Conservation (phyloP, 108 stramenopile species). For the Stephanodiscus triporus region DNA sequence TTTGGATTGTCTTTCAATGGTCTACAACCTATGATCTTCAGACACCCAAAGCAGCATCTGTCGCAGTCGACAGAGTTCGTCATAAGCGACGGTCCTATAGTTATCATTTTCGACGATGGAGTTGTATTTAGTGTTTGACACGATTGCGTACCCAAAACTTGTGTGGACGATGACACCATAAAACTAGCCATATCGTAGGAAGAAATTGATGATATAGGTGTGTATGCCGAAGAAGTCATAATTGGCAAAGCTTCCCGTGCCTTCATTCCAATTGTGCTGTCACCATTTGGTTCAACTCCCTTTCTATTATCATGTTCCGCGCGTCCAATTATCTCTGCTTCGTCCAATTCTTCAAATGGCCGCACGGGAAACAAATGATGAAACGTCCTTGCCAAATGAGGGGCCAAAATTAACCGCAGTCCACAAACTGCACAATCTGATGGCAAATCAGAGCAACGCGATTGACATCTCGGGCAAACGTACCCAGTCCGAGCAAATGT, state of each 20-base stretch:
- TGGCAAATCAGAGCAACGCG: conserved; percentile 75
- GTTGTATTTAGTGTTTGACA: conserved; percentile 1
- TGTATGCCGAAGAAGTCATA: conserved; percentile 39
- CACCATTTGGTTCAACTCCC: conserved; percentile 25
- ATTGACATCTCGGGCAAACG: conserved; percentile 84
- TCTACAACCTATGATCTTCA: conserved; percentile 55
- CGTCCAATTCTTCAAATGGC: conserved; percentile 71
- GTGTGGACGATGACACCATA: conserved; percentile 38
- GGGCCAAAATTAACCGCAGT: conserved; percentile 82
- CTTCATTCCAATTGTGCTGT: conserved; percentile 43
- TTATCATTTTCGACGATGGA: conserved; percentile 41
- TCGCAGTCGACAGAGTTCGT: conserved; percentile 49
- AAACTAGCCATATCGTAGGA: conserved; percentile 24
- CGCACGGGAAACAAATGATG: conserved; percentile 94
- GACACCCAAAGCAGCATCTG: conserved; percentile 74
- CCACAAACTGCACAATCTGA: conserved; percentile 90
- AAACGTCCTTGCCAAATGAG: conserved; percentile 88
- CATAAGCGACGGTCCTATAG: conserved; percentile 43
- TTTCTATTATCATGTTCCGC: neutral
- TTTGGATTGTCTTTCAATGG: conserved; percentile 15
- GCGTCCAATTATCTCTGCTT: conserved; percentile 32
- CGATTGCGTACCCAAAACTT: conserved; percentile 3
- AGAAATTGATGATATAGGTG: conserved; percentile 30
- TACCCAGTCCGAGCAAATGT: conserved; percentile 71
- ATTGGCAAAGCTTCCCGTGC: conserved; percentile 36